Base-by-base conservation (phyloP, 192 early-diverging fungal genomes). In the Entomortierella parvispora region DNA sequence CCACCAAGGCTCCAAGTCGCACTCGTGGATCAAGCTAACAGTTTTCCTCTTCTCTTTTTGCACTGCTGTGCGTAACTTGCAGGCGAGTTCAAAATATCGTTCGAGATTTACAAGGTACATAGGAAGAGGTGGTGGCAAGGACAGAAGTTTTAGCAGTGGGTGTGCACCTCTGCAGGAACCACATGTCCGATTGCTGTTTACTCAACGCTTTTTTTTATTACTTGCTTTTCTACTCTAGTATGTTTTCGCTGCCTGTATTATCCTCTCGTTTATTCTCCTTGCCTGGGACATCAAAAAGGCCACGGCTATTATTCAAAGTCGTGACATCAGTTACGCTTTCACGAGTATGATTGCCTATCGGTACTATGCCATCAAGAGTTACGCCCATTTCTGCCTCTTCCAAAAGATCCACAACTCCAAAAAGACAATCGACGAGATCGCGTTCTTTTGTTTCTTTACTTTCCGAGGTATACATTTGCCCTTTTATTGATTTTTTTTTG, bases 371-470 rank as follows among this genome's bases (percentile, higher is more conserved):
- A 68, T 94, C 58, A 86, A 87, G 47, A 90, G 87, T 31, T 96
- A 93, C 64, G 82, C 90, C 22, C 89, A 95, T 81, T 96, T 88
- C 58, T 96, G 94, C 82, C 87, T 96, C 28, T 96, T 96, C 58
- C 53, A 79, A 34, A 84, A 83, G 55, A 90, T 96, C 52, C 82
- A 91, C 40, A 79, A 82, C 46, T 84, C 86, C 9, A 84, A 81
- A 53, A 91, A 85, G 71, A 57, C 66, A 4, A 83, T 82, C 31
- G 94, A 96, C 57, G 69, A 84, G 5, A 31, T 95, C 28, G 92
- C 93, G 1, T 95, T 94, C 60, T 94, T 85, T 75, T 90, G 93
- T 15, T 96, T 93, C 75, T 96, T 95, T 76, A 84, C 84, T 4
- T 89, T 96, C 66, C 88, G 91, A 81, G 90, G 93, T 90, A 82